A percentile compares a stretch with the other conserved stretches of the same genome.
These are phyloP conservation scores for Tirmania nivea DNA, from an alignment of 495 filamentous ascomycete species.

Conservation along the genomic window DNA sequence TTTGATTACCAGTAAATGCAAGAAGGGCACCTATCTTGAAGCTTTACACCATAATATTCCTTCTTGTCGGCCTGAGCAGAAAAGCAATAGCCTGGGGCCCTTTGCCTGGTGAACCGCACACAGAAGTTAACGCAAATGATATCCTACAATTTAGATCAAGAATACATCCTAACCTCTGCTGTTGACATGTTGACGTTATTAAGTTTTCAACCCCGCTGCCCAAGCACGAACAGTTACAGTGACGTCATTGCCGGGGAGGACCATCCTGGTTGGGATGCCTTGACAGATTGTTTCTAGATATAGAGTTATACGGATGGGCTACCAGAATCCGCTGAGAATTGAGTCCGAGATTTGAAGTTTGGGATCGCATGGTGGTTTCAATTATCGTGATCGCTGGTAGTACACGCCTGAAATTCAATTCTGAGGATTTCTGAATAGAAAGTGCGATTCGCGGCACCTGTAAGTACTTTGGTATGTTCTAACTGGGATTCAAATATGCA, in stretches of 20 bases:
- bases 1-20: constrained; percentile 33
- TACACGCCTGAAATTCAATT: too few relatives aligned
- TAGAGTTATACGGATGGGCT: too few relatives aligned
- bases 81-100: constrained; percentile 39
- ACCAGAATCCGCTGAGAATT: too few relatives aligned
- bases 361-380: too few relatives aligned
- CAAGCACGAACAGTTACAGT: constrained; percentile 36
- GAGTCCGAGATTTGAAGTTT: too few relatives aligned
- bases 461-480: too few relatives aligned
- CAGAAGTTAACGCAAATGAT: neutral
- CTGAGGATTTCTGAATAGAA: too few relatives aligned
- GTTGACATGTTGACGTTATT: constrained; percentile 43
- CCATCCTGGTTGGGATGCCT: constrained; percentile 4
- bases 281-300: too few relatives aligned
- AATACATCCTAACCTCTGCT: constrained; percentile 12
- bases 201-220: constrained; percentile 30
- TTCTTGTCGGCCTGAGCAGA: constrained; percentile 29
- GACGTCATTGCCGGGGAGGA: constrained; percentile 25
- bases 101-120: constrained; percentile 14
- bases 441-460: too few relatives aligned
- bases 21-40: constrained; percentile 39
- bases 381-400: too few relatives aligned
- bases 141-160: neutral
- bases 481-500: too few relatives aligned
- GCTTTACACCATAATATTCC: constrained; percentile 36